Conservation (phyloP, 257 asterid genomes). For the Plantago elongata region DNA sequence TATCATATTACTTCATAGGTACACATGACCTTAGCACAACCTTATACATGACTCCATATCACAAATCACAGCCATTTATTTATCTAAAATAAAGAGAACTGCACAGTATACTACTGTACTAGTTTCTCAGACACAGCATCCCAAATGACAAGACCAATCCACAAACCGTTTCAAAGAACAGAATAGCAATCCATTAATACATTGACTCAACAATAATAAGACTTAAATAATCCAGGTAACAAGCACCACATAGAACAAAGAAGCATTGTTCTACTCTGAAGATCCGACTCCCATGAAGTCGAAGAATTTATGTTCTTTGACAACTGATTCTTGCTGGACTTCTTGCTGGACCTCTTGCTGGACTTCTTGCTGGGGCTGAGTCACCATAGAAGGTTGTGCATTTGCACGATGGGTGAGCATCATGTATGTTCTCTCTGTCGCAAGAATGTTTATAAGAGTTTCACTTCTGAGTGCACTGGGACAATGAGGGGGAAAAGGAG, state of each 20-base stretch:
- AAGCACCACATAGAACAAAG: not conserved
- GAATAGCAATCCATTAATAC: not conserved
- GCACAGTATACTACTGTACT: too few species aligned
- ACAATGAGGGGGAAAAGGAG: conserved; percentile 2
- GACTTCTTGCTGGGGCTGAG: conserved; percentile 20
- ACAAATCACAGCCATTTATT: too few species aligned
- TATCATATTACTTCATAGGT: too few species aligned
- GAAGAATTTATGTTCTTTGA: conserved; percentile 16
- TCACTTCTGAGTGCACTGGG: not conserved
- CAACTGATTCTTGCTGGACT: conserved; percentile 13
- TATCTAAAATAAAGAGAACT: too few species aligned
- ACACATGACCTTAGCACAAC: too few species aligned
- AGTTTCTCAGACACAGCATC: too few species aligned
- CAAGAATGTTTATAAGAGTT: too few species aligned
- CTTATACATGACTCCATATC: too few species aligned
- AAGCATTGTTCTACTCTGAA: conserved; percentile 22
- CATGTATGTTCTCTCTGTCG: conserved; percentile 7
- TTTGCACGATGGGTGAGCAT: conserved; percentile 5
- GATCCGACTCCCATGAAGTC: conserved; percentile 36
- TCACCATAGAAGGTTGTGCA: not conserved
- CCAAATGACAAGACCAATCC: too few species aligned
- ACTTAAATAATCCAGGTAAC: not conserved
- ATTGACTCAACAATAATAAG: not conserved
- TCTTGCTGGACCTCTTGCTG: too few species aligned
- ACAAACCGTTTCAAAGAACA: not conserved